phyloP scores from a whole-genome alignment of 805 yeast species.

The Yarrowia porcina region DNA sequence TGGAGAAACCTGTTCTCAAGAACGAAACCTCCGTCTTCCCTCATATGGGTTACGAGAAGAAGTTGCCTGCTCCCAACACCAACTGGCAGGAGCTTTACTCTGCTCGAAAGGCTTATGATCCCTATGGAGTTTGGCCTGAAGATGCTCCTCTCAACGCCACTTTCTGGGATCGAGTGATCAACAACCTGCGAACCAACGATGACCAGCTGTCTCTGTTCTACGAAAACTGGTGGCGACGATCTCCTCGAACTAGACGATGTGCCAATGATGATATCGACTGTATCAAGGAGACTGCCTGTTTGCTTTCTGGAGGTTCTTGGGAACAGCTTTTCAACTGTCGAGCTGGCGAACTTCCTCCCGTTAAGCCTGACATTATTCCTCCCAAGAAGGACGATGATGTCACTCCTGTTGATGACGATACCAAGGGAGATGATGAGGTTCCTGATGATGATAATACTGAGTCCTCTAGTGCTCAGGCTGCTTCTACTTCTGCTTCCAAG shows the following conservation, averaged over 20 bases:
- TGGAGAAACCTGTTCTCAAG: background rate
- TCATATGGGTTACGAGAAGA: conserved; percentile 27
- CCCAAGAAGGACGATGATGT: background rate
- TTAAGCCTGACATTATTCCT: background rate
- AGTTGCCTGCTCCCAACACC: conserved; percentile 41
- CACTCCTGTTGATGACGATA: too few relatives aligned
- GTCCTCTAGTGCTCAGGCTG: too few relatives aligned
- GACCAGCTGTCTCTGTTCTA: background rate
- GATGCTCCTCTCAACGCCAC: conserved; percentile 61
- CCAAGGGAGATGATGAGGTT: too few relatives aligned
- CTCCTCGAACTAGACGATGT: background rate
- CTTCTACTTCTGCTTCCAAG: too few relatives aligned
- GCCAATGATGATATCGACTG: background rate
- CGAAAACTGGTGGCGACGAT: conserved; percentile 15
- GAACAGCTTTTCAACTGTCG: background rate
- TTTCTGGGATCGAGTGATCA: conserved; percentile 51
- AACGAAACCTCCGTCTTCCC: background rate
- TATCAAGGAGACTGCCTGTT: background rate
- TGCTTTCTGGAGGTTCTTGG: background rate
- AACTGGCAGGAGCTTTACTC: conserved; percentile 61
- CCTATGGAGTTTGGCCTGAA: conserved; percentile 59
- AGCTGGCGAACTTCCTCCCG: background rate
- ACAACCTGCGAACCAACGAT: background rate
- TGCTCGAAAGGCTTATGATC: conserved; percentile 38
- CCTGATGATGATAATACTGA: too few relatives aligned